A percentile compares a stretch with the other conserved stretches of the same genome.
Evolutionary conservation across 2,329 filamentous ascomycete species (phyloP).

Genomic region (Ceratocystiopsis minuta): DNA sequence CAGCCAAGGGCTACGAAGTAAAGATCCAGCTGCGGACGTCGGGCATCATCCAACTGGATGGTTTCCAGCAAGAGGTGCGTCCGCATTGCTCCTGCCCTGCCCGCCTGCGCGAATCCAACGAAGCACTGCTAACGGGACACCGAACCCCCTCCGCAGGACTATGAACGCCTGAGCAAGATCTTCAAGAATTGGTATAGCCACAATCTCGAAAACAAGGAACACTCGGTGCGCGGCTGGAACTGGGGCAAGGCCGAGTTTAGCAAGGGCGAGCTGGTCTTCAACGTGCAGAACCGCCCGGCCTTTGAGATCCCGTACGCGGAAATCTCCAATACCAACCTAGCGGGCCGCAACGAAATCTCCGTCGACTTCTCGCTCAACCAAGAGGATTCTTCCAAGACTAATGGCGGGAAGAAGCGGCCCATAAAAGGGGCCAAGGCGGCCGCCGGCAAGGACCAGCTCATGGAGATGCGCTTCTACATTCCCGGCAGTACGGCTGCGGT

Average conservation of each 20-base stretch:
- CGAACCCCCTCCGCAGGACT: conserved; percentile 37
- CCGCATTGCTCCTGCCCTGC: neutral
- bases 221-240: conserved; percentile 92
- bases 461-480: conserved; percentile 98
- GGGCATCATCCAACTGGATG: conserved; percentile 81
- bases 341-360: conserved; percentile 92
- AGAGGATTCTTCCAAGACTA: conserved; percentile 43
- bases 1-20: conserved; percentile 79
- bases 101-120: too few species aligned
- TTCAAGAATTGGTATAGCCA: conserved; percentile 99
- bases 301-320: conserved; percentile 97
- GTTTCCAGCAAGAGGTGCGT: conserved; percentile 64
- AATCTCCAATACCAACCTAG: conserved; percentile 93
- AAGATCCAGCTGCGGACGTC: conserved; percentile 76
- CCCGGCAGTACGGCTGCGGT: conserved; percentile 74
- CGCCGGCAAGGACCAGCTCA: conserved; percentile 77
- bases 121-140: too few species aligned
- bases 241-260: conserved; percentile 98
- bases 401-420: conserved; percentile 48
- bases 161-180: conserved; percentile 74
- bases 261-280: conserved; percentile 89
- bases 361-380: conserved; percentile 77
- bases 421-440: conserved; percentile 76
- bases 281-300: conserved; percentile 86
- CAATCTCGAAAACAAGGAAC: conserved; percentile 79